These are phyloP conservation scores for Trichoderma oligosporum DNA, from an alignment of 2,329 filamentous ascomycete genomes.

Conservation along the genomic window DNA sequence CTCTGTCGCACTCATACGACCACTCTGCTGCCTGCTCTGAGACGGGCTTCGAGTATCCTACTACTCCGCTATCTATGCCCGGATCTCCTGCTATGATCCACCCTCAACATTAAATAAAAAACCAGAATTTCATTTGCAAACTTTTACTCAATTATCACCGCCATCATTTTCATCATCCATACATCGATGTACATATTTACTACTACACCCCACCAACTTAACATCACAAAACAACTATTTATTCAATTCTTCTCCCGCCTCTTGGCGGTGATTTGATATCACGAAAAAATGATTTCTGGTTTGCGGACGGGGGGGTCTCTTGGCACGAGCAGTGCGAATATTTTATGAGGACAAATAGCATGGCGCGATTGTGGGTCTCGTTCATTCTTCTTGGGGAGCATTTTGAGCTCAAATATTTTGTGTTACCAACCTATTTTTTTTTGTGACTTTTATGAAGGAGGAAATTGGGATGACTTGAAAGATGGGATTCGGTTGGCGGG, in stretches of 20 bases:
- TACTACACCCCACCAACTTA: no score
- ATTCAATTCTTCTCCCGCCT: neutral
- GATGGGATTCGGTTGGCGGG: constrained; percentile 14
- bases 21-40: constrained; percentile 62
- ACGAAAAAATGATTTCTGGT: constrained; percentile 16
- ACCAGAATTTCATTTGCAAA: neutral
- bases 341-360: constrained; percentile 17
- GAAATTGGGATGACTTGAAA: constrained; percentile 14
- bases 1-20: constrained; percentile 70
- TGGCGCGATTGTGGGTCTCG: constrained; percentile 19
- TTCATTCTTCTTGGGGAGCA: constrained; percentile 15
- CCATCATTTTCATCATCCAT: constrained; percentile 8
- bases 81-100: constrained; percentile 56
- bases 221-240: neutral
- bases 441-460: constrained; percentile 5
- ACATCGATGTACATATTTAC: constrained; percentile 3
- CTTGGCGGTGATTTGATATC: constrained; percentile 7
- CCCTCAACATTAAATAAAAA: constrained; percentile 11
- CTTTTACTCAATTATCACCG: neutral
- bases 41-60: constrained; percentile 60
- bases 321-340: constrained; percentile 1
- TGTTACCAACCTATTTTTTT: constrained; percentile 12
- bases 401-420: constrained; percentile 16
- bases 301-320: neutral
- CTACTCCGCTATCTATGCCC: constrained; percentile 70